Evolutionary conservation across 148 eudicot genomes (phyloP).

Genomic region (Salicornia ramosissima): DNA sequence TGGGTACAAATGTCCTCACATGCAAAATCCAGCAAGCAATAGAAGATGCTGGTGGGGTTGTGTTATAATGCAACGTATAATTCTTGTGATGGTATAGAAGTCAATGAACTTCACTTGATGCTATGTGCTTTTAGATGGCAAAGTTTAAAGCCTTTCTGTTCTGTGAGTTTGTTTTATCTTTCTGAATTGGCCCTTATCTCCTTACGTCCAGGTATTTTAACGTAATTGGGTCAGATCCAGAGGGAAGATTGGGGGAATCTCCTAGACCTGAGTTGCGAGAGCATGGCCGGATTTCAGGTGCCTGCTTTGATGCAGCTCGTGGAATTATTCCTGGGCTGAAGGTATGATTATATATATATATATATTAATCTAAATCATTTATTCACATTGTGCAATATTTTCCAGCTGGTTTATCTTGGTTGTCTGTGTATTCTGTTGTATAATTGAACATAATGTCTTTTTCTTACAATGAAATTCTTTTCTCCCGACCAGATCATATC

Average conservation of each 20-base stretch:
- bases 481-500: no score
- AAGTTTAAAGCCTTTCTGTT: background rate
- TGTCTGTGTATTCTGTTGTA: no score
- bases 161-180: background rate
- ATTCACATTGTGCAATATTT: no score
- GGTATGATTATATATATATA: conserved; percentile 34
- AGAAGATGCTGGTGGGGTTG: no score
- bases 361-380: no score
- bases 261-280: conserved; percentile 89
- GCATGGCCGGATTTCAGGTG: conserved; percentile 95
- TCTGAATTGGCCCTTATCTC: background rate
- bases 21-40: no score
- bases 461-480: no score
- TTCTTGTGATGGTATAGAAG: no score
- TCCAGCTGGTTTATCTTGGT: no score
- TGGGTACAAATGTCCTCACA: no score
- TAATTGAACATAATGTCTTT: no score
- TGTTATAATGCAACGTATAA: no score
- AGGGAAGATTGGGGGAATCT: conserved; percentile 95
- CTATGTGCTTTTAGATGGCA: conserved; percentile 9
- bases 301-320: conserved; percentile 98
- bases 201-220: conserved; percentile 70
- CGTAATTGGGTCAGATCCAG: conserved; percentile 95
- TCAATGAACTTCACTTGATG: background rate
- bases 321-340: conserved; percentile 74